Base-by-base conservation (phyloP, 345 rosid genomes). In the Arabis alpina region DNA sequence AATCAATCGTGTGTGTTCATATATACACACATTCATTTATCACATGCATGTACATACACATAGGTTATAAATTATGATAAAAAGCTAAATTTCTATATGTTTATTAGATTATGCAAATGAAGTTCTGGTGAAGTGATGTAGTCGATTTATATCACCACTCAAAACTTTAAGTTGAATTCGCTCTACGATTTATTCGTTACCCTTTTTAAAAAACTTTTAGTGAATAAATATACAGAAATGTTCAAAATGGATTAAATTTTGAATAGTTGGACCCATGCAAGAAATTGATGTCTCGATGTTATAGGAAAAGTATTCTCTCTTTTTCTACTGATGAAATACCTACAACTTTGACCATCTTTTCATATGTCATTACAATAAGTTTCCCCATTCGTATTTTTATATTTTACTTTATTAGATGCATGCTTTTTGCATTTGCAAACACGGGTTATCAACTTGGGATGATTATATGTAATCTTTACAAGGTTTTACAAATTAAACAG, bases 321-420 rank as follows among this genome's bases (percentile, higher is more conserved):
- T 65, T 42, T 65, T 40, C 28, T 30, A 32, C 53, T 23, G 2
- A 28, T 47, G 42, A 64, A 34, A 40, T 66, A 59, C 39, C 55
- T 51, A 42, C 55, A 42, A 59, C 68, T 74, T 59, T 74, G 77
- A 66, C 77, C 73, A 74, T 74, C 73, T 66, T 51, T 74, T 66
- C 68, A 52, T 52, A 66, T 42, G 66, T 15, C 47, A 54, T 28
- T 54, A 37, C 52, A 39, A 55, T 15, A 45, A 30, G 1, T 48
- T 28, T 1, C 13, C 16, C 12, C 59, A 3, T 54, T 34, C 23
- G 19, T 70, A 40, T 19, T 43, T 54, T 52, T 36, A 1, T 32
- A 34, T 11, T 61, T 14, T 34, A 36, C 3, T 6, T 52, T 8
- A 11, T 32, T 32, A 32, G 4, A 32, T 32, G 36, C 4, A 32